Evolutionary conservation across 1,139 yeast genomes (phyloP), one percentile per base, ranked within the genome.

Genomic region (Meyerozyma elateridarum): DNA sequence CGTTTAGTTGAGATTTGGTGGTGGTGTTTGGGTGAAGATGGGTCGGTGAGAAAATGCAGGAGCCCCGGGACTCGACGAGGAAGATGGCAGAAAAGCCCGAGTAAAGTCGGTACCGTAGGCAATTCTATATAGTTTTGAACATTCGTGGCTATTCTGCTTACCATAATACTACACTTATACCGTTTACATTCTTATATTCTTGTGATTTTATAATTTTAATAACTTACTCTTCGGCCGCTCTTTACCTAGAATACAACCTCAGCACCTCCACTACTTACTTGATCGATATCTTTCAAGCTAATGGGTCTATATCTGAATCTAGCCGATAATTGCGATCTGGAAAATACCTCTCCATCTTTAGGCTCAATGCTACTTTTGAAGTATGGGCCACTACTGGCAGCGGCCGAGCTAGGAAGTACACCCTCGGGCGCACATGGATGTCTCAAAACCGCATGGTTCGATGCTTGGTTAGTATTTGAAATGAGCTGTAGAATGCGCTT

Each of bases 261-360:
- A 26, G 94, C 93, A 41, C 95, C 95, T 30, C 96, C 96, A 34
- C 72, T 69, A 48, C 75, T 70, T 48, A 87, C 75, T 42, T 76
- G 70, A 7, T 82, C 95, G 31, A 81, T 75, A 56, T 87, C 96
- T n/a, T 50, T 43, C 16, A 75, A 84, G 36, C 74, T 76, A 19
- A 85, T 68, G 4, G 68, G 61, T 33, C 65, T 63, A 58, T 79
- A 83, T 59, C 79, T 78, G 64, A 83, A 85, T 54, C 89, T 73
- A 37, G 59, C 42, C 1, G 96, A 85, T 40, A 87, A 71, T 39
- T 79, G 74, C 33, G 75, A 61, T 51, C 91, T 70, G 24, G 88
- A 67, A 36, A 64, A 64, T 43, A 64, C 68, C 52, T 68, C 76
- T 30, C 76, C 79, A 31, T 59, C 64, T 36, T 61, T 60, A 16